Conservation (phyloP, 2,329 filamentous ascomycete genomes). For the Zalaria sp. region DNA sequence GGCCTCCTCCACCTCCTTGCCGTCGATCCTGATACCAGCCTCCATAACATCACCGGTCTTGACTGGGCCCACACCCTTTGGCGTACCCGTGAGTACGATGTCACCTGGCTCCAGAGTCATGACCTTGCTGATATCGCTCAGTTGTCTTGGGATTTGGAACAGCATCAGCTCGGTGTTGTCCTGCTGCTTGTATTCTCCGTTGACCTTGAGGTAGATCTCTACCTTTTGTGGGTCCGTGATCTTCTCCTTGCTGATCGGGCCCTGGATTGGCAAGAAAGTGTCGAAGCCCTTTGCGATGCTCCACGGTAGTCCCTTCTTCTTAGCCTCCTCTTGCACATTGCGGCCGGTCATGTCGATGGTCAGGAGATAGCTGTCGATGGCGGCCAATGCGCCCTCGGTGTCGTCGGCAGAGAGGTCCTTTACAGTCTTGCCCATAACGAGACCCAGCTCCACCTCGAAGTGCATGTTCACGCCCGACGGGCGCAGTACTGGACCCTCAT, state of each 20-base stretch:
- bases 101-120: conserved; percentile 91
- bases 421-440: conserved; percentile 73
- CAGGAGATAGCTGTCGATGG: conserved; percentile 76
- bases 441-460: conserved; percentile 87
- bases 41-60: conserved; percentile 76
- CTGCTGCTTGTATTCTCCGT: conserved; percentile 61
- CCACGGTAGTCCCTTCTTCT: conserved; percentile 94
- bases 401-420: conserved; percentile 65
- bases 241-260: conserved; percentile 62
- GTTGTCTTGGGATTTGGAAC: conserved; percentile 72
- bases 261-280: conserved; percentile 82
- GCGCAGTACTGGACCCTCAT: conserved; percentile 63
- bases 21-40: conserved; percentile 65
- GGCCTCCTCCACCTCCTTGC: conserved; percentile 73
- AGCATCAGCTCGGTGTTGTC: conserved; percentile 93
- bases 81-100: conserved; percentile 90
- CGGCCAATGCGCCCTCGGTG: conserved; percentile 59
- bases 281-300: conserved; percentile 95
- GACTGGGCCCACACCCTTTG: conserved; percentile 84
- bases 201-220: conserved; percentile 75
- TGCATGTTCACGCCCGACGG: conserved; percentile 76
- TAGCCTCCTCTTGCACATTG: conserved; percentile 91
- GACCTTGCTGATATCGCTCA: conserved; percentile 85
- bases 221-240: conserved; percentile 82
- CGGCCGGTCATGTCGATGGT: conserved; percentile 96